Percentiles rank a stretch among this genome's conserved stretches.
These are phyloP conservation scores for Aspergillus clavatus DNA, from an alignment of 2,329 filamentous ascomycete species.

Conservation along the genomic window DNA sequence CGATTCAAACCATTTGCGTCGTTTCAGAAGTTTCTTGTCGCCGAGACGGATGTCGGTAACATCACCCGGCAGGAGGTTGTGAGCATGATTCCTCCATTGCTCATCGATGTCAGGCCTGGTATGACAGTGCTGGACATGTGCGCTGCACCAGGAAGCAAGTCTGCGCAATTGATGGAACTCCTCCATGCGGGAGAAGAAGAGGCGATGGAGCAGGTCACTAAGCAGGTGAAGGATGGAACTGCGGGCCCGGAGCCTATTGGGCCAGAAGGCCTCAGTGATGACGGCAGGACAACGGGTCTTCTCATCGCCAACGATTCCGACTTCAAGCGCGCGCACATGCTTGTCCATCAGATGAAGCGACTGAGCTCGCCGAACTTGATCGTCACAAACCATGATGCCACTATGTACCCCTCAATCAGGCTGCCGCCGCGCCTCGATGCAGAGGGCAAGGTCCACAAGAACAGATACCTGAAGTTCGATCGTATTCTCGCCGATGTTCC, in stretches of 20 bases:
- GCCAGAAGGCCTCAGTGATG: slow-evolving; percentile 59
- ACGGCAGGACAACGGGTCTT: slow-evolving; percentile 83
- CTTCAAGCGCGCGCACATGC: slow-evolving; percentile 93
- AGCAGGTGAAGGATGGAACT: slow-evolving; percentile 58
- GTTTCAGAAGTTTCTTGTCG: slow-evolving; percentile 97
- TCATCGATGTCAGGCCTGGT: slow-evolving; percentile 85
- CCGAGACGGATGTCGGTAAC: slow-evolving; percentile 94
- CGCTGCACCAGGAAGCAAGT: slow-evolving; percentile 94
- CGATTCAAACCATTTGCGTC: slow-evolving; percentile 90
- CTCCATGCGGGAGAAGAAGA: slow-evolving; percentile 89
- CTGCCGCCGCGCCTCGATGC: slow-evolving; percentile 58
- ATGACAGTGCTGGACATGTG: slow-evolving; percentile 95
- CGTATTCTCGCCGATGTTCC: slow-evolving; percentile 94
- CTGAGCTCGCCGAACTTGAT: slow-evolving; percentile 94
- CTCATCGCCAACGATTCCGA: slow-evolving; percentile 95
- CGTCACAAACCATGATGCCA: slow-evolving; percentile 96
- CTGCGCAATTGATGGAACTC: slow-evolving; percentile 90
- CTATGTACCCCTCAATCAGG: slow-evolving; percentile 87
- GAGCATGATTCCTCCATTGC: slow-evolving; percentile 94
- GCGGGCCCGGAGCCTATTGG: slow-evolving; percentile 45
- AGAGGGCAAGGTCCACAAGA: slow-evolving; percentile 50
- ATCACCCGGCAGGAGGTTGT: slow-evolving; percentile 97
- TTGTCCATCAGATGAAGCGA: slow-evolving; percentile 96
- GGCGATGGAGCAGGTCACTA: slow-evolving; percentile 67
- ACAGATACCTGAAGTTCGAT: slow-evolving; percentile 89